A percentile compares a stretch with the other conserved stretches of the same genome.
phyloP scores from a whole-genome alignment of 768 basidiomycete species.

The Harrya chromipes region DNA sequence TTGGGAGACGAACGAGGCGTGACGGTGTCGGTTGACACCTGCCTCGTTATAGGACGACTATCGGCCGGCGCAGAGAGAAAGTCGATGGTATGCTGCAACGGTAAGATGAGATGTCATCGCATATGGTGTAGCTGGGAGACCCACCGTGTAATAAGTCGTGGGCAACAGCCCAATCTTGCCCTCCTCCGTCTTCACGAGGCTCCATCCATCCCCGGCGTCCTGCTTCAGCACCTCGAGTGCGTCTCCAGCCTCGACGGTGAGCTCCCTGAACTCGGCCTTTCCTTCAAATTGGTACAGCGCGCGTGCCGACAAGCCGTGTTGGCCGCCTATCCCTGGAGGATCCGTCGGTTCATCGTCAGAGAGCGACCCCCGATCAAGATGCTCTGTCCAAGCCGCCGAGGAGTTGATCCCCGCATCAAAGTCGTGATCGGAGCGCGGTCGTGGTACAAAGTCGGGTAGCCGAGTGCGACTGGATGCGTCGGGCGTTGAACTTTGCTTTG shows the following conservation, averaged over 20 bases:
- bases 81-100: constrained; percentile 58
- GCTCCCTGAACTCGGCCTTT: constrained; percentile 70
- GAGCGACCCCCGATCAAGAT: constrained; percentile 43
- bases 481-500: constrained; percentile 24
- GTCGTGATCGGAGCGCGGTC: constrained; percentile 32
- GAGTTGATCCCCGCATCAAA: constrained; percentile 80
- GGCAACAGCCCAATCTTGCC: constrained; percentile 70
- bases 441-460: constrained; percentile 25
- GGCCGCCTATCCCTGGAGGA: constrained; percentile 31
- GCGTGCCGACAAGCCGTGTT: constrained; percentile 51
- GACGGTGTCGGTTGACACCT: constrained; percentile 43
- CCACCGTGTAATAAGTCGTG: constrained; percentile 67
- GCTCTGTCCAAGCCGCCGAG: constrained; percentile 74
- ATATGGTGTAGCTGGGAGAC: constrained; percentile 15
- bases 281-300: constrained; percentile 75
- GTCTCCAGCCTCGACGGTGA: constrained; percentile 67
- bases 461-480: neutral
- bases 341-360: constrained; percentile 52
- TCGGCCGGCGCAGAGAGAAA: constrained; percentile 51
- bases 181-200: constrained; percentile 56
- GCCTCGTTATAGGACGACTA: constrained; percentile 18
- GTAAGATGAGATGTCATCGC: neutral
- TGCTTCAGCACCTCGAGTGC: constrained; percentile 68
- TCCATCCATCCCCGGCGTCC: constrained; percentile 77
- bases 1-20: constrained; percentile 46